Evolutionary conservation across 1,139 yeast genomes (phyloP), one percentile per base, ranked within the genome.

Genomic region (Blastobotrys raffinosifermentans): DNA sequence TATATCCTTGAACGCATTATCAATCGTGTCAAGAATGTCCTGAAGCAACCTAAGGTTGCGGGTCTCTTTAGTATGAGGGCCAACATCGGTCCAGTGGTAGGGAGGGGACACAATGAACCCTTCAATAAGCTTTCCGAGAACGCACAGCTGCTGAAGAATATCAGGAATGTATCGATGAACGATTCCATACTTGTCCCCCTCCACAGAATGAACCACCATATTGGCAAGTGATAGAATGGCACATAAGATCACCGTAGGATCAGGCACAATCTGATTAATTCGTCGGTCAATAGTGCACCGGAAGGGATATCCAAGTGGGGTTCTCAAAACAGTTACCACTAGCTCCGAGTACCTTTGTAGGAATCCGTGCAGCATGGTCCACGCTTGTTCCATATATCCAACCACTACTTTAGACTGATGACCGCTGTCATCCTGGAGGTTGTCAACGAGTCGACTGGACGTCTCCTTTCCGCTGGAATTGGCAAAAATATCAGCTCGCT

Each of bases 141-240:
- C 41, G 30, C 59, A 53, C 29, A 60, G 43, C n/a, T 42, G 43
- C 26, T 44, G 49, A 29, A 66, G 47, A 16, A 57, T 51, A 7
- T 48, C 46, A 3, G 64, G 60, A 23, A 66, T 57, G 19, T 63
- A 63, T 13, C 54, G 47, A 44, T 66, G 70, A 4, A 66, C 70
- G 5, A 54, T 57, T 5, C 70, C 70, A 34, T 50, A 53, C 3
- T 49, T 43, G 40, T 66, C 70, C 35, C 66, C 70, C 4, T 48
- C 49, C 16, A 53, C 40, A 2, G 66, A 60, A 32, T 47, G 49
- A 31, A 43, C 43, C 2, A 60, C 54, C 9, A 61, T 44, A 10
- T 44, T 37, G n/a, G 55, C 40, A 15, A 61, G 42, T 0, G 62
- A 49, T 25, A 43, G 36, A 9, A 59, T 50, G 10, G 61, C 61